Base-by-base conservation (phyloP, 2,329 filamentous ascomycete species). In the Calcarisporium arbuscula region DNA sequence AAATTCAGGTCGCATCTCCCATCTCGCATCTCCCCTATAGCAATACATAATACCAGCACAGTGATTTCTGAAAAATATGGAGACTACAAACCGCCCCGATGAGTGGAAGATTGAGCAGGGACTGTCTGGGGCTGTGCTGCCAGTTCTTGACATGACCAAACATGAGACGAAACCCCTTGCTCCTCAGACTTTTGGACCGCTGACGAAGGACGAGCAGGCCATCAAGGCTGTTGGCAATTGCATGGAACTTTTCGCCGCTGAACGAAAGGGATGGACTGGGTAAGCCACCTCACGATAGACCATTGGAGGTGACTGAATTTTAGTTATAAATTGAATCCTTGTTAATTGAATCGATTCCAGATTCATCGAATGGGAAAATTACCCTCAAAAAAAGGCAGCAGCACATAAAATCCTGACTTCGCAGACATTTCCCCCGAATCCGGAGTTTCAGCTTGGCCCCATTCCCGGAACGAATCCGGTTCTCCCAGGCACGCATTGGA, bases 341-440 rank as follows among this genome's bases (percentile, higher is more conserved):
- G n/a, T n/a, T n/a, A n/a, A n/a, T n/a, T n/a, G n/a, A n/a, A n/a
- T n/a, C n/a, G n/a, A n/a, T 12, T 18, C 17, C 21, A 55, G 74
- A 7, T 84, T 82, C 40, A 65, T 85, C 6, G 80, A 83, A 47
- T 83, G 79, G 80, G 80, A 83, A 49, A 67, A 74, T 10, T 80
- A 82, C 35, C 80, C 80, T 0, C 76, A 82, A 30, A 84, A 82
- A 55, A 81, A 80, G 47, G 66, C 64, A 18, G 60, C 68, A 29
- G 80, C 75, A 0, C 66, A 70, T 30, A 64, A 74, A 36, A 70
- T 81, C 30, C 49, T 58, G 23, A 49, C 38, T 1, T 34, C 42
- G 0, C 43, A 52, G 18, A 49, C 41, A 0, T 54, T 52, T 5
- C 47, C 54, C 19, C 50, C 64, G 48, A 36, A 52, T 8, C 72